Evolutionary conservation across 2,329 filamentous ascomycete species (phyloP).

Genomic region (Calonectria fujianensis): DNA sequence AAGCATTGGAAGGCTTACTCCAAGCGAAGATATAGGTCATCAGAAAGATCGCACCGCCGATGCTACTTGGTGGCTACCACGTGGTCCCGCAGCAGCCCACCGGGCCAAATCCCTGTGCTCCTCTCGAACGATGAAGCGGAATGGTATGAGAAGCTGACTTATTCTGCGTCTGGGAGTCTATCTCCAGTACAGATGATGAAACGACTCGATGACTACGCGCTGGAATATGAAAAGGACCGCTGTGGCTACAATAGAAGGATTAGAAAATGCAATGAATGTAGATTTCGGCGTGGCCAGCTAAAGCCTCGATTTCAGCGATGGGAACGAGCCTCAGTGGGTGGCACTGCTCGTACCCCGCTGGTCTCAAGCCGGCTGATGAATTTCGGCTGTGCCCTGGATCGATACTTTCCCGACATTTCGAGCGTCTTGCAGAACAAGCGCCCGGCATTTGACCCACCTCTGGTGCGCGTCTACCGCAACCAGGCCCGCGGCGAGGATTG

Average conservation of each 20-base stretch:
- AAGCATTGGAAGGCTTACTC: background rate
- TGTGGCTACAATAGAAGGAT: background rate
- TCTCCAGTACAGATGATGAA: background rate
- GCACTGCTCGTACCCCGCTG: background rate
- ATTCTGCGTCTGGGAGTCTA: background rate
- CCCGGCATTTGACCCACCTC: background rate
- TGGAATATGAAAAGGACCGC: background rate
- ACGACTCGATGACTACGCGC: background rate
- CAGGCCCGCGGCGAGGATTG: background rate
- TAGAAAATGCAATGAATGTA: conserved; percentile 3
- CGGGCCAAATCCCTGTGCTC: background rate
- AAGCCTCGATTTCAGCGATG: background rate
- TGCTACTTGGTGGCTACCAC: background rate
- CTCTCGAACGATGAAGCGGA: background rate
- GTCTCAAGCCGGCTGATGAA: background rate
- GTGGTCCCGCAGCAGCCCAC: background rate
- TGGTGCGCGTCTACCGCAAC: background rate
- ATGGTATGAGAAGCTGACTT: background rate
- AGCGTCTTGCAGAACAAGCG: background rate
- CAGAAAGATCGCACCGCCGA: background rate
- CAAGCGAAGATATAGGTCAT: background rate
- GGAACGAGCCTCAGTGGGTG: background rate
- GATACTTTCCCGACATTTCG: background rate
- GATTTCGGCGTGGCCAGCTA: background rate
- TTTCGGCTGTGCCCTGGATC: background rate